A percentile compares a stretch with the other conserved stretches of the same genome.
Evolutionary conservation across 2,329 filamentous ascomycete species (phyloP).

Genomic region (Penicillium sp.): DNA sequence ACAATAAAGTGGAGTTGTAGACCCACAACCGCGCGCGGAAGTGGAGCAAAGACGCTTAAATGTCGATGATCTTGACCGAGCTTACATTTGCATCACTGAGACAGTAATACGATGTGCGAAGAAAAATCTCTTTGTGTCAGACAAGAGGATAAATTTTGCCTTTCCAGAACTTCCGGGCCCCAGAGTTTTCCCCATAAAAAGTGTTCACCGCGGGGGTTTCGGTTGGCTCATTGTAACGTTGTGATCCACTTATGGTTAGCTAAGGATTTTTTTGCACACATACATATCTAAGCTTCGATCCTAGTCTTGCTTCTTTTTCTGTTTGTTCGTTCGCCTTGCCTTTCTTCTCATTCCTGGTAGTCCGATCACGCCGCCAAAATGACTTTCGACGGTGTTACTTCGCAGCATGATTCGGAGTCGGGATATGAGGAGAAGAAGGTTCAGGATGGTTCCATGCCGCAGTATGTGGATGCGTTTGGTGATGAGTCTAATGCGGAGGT

Average conservation of each 20-base stretch:
- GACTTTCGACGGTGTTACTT: constrained; percentile 15
- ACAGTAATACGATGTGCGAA: constrained; percentile 14
- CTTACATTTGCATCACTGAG: constrained; percentile 6
- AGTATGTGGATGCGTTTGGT: constrained; percentile 18
- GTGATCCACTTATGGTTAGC: constrained; percentile 17
- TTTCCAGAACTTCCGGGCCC: constrained; percentile 16
- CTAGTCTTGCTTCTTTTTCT: not conserved
- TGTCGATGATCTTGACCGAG: constrained; percentile 9
- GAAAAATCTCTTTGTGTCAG: constrained; percentile 5
- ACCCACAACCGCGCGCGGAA: constrained; percentile 3
- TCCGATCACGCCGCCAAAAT: constrained; percentile 11
- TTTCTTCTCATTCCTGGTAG: not conserved
- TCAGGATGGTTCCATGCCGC: constrained; percentile 1
- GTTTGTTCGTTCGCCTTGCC: not conserved
- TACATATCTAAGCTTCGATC: not conserved
- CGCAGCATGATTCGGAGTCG: constrained; percentile 16
- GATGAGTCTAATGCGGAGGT: constrained; percentile 21
- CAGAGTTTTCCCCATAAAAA: constrained; percentile 13
- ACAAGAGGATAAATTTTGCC: constrained; percentile 11
- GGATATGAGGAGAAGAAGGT: constrained; percentile 19
- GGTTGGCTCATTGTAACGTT: constrained; percentile 15
- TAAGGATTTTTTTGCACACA: constrained; percentile 14
- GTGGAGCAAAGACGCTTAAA: constrained; percentile 21
- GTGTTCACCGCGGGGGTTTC: constrained; percentile 14
- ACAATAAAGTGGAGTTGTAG: not conserved